Evolutionary conservation across 352 stramenopile species (phyloP).

Genomic region (Globisporangium polare): DNA sequence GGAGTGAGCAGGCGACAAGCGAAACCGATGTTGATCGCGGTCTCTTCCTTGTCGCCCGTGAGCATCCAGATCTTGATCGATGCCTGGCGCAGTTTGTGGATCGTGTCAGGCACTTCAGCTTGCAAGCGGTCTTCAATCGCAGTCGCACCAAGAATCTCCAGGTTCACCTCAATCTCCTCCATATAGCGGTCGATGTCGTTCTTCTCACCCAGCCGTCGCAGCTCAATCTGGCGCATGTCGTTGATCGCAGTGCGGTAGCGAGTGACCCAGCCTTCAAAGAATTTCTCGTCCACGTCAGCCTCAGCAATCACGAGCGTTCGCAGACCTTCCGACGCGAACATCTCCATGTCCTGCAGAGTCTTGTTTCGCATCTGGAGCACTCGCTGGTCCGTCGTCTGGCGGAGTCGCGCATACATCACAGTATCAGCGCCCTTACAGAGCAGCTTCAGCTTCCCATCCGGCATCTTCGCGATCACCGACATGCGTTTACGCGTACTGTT

Average conservation of each 20-base stretch:
- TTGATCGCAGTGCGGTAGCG: constrained; percentile 75
- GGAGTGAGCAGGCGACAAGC: constrained; percentile 87
- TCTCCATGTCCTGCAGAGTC: constrained; percentile 85
- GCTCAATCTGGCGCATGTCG: constrained; percentile 85
- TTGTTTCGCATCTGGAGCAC: constrained; percentile 51
- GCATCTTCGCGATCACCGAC: constrained; percentile 85
- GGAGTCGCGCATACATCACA: constrained; percentile 85
- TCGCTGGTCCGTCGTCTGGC: constrained; percentile 36
- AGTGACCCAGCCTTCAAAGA: constrained; percentile 67
- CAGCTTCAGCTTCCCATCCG: constrained; percentile 53
- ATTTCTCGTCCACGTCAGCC: constrained; percentile 44
- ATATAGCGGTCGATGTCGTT: constrained; percentile 82
- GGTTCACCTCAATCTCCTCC: constrained; percentile 84
- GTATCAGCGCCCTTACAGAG: constrained; percentile 89
- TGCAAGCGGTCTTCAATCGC: constrained; percentile 95
- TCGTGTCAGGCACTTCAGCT: constrained; percentile 88
- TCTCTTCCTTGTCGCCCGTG: constrained; percentile 94
- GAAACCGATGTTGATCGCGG: constrained; percentile 96
- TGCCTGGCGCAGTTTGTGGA: constrained; percentile 88
- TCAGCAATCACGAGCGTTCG: constrained; percentile 87
- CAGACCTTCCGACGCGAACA: constrained; percentile 85
- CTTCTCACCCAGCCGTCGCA: constrained; percentile 59
- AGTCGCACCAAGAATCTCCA: constrained; percentile 88
- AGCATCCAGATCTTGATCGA: constrained; percentile 96
- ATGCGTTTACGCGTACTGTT: constrained; percentile 95